These are phyloP conservation scores for Aurantiochytrium sp. DNA, from an alignment of 108 stramenopile genomes.

Conservation along the genomic window DNA sequence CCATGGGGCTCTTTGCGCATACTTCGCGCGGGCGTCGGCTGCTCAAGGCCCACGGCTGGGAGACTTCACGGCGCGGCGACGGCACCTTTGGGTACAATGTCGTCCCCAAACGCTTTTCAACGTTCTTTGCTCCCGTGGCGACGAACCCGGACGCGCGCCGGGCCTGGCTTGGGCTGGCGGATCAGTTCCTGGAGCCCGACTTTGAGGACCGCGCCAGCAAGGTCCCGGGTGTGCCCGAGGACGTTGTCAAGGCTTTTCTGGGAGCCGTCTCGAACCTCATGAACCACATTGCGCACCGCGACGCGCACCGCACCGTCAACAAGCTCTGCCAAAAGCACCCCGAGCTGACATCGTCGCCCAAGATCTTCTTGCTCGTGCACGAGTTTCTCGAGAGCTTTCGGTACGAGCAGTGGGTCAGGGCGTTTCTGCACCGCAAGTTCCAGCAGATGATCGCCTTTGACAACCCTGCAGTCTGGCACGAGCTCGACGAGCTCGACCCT, in stretches of 20 bases:
- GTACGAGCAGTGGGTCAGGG: neutral
- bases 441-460: neutral
- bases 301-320: neutral
- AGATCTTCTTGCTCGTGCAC: neutral
- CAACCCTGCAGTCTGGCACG: neutral
- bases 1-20: neutral
- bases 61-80: neutral
- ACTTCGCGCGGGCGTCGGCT: neutral
- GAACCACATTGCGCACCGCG: constrained; percentile 20
- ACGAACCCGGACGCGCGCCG: neutral
- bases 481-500: neutral
- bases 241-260: neutral
- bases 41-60: neutral
- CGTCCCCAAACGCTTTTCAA: neutral
- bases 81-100: neutral
- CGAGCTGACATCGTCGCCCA: neutral
- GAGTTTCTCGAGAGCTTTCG: neutral
- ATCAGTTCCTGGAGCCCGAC: neutral
- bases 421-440: neutral
- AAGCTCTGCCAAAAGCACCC: neutral
- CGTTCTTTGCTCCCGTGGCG: neutral
- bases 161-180: neutral
- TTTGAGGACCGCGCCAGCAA: neutral
- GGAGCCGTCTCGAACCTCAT: neutral
- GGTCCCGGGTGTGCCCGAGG: neutral